Conservation (phyloP, 345 rosid genomes). For the Firmiana major region DNA sequence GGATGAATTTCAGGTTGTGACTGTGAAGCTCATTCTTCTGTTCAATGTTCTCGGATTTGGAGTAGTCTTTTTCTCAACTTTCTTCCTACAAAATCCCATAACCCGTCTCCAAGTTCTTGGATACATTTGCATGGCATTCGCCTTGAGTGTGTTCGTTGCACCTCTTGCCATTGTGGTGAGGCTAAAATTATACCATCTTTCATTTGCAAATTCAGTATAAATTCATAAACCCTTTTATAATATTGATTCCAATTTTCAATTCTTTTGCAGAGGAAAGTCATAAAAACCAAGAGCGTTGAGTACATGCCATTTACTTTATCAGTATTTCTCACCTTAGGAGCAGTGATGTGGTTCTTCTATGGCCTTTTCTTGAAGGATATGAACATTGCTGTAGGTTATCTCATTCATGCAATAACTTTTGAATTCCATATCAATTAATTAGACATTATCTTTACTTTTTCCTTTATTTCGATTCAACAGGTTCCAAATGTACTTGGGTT, state of each 20-base stretch:
- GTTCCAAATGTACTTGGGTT: constrained; percentile 82
- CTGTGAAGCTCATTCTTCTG: constrained; percentile 44
- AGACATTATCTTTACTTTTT: neutral
- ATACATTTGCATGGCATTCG: constrained; percentile 70
- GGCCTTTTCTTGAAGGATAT: constrained; percentile 60
- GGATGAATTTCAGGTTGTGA: constrained; percentile 35
- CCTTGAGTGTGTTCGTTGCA: constrained; percentile 69
- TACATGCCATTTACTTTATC: constrained; percentile 78
- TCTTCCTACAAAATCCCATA: constrained; percentile 35
- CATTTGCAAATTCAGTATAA: neutral
- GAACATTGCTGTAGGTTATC: constrained; percentile 63
- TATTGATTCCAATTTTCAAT: neutral
- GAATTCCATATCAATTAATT: too few relatives aligned
- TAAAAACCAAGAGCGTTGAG: constrained; percentile 77
- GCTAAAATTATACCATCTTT: neutral
- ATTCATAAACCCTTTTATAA: neutral
- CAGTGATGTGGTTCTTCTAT: constrained; percentile 89
- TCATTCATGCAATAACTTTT: constrained; percentile 3
- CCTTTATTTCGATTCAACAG: constrained; percentile 20
- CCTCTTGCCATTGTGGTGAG: constrained; percentile 83
- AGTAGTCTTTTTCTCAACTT: constrained; percentile 33
- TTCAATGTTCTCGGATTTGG: constrained; percentile 67
- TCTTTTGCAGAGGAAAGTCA: constrained; percentile 67
- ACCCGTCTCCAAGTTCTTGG: constrained; percentile 52
- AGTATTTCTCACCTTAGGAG: constrained; percentile 71